Evolutionary conservation across 441 rosid species (phyloP), one percentile per base, ranked within the genome.

Genomic region (Croton setiger): DNA sequence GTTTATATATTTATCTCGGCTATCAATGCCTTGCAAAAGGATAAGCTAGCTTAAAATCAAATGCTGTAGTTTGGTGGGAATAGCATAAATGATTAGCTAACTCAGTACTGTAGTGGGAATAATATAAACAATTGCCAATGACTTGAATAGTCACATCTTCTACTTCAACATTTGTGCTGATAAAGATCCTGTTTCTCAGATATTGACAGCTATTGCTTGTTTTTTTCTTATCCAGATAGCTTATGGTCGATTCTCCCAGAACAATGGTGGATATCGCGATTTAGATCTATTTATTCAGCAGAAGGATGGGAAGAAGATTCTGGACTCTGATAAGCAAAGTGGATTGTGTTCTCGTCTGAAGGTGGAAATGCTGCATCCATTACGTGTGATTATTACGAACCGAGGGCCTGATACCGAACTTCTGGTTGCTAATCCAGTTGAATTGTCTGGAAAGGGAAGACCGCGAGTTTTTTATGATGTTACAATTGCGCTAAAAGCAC

Each of bases 391-490:
- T 37, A 80, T 88, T 62, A 75, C 92, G 44, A 82, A 85, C 75
- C 82, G 90, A 70, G 98, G 98, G 31, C 93, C 96, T 12, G 97
- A 90, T 76, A 82, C 85, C 12, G 97, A 90, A 69, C 87, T 93
- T 64, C 7, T 93, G 74, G 93, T 90, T 67, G 93, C 93, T 64
- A 90, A 87, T 79, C 98, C 97, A 37, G 98, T 88, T 44, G 97
- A 93, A 78, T 68, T 85, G 75, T 90, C 92, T 52, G 92, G 97
- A 41, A 80, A 74, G 61, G 97, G 96, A 72, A 84, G 98, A 57
- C 97, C 98, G 1, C 79, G 88, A 60, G 97, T 90, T 63, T 93
- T 93, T 80, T 90, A 85, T 60, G 93, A 93, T 57, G 84, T 88
- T 45, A 88, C 97, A 8, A 83, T 77, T 72, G 87, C 96, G 59